Conservation (phyloP, 2,329 filamentous ascomycete genomes). For the Mariannaea sp. region DNA sequence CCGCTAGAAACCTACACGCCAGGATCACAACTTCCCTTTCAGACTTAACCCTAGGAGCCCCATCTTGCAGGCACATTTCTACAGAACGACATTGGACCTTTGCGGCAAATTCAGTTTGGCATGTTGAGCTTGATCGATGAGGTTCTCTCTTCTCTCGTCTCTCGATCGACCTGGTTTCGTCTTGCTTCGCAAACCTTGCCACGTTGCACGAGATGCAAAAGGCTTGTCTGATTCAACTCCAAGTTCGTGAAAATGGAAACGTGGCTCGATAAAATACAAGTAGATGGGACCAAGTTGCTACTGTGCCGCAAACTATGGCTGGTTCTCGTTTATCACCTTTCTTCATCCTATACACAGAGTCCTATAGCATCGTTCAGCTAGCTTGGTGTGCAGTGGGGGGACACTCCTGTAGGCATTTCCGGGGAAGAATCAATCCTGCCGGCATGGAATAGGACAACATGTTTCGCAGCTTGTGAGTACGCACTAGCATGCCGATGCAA, state of each 20-base stretch:
- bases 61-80: no score
- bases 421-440: slow-evolving; percentile 36
- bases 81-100: no score
- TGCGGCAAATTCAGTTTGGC: no score
- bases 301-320: slow-evolving; percentile 3
- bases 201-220: slow-evolving; percentile 4
- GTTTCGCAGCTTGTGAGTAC: slow-evolving; percentile 31
- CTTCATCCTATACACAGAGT: slow-evolving; percentile 13
- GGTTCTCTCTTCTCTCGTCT: background rate
- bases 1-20: no score
- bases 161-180: background rate
- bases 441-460: slow-evolving; percentile 29
- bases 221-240: slow-evolving; percentile 15
- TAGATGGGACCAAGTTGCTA: slow-evolving; percentile 4
- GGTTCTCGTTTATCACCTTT: slow-evolving; percentile 5
- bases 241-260: slow-evolving; percentile 21
- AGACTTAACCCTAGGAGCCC: no score
- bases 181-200: slow-evolving; percentile 1
- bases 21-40: no score
- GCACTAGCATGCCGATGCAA: slow-evolving; percentile 19
- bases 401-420: slow-evolving; percentile 29
- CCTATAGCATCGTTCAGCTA: slow-evolving; percentile 9
- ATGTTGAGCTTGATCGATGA: no score
- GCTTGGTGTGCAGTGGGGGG: slow-evolving; percentile 21
- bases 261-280: slow-evolving; percentile 17